Evolutionary conservation across 495 filamentous ascomycete genomes (phyloP).

Genomic region (Aspergillus baeticus): DNA sequence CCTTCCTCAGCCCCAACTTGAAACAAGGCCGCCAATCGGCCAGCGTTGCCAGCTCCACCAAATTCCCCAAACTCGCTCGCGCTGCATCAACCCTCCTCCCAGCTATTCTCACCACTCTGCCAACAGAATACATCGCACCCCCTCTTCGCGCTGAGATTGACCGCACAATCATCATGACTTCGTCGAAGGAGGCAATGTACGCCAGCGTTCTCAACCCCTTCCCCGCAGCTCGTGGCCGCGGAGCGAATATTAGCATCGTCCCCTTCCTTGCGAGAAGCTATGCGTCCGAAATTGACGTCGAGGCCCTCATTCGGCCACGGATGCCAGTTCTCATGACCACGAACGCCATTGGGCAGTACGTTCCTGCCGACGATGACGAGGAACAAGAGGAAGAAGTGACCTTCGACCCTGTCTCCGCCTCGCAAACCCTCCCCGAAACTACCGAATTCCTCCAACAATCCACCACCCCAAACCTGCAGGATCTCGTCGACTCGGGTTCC

Average conservation of each 20-base stretch:
- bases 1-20: slow-evolving; percentile 45
- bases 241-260: slow-evolving; percentile 65
- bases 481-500: slow-evolving; percentile 23
- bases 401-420: slow-evolving; percentile 9
- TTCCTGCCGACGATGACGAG: slow-evolving; percentile 33
- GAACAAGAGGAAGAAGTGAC: slow-evolving; percentile 40
- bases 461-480: slow-evolving; percentile 16
- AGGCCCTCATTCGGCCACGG: slow-evolving; percentile 67
- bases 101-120: slow-evolving; percentile 55
- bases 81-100: slow-evolving; percentile 63
- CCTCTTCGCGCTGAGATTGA: slow-evolving; percentile 71
- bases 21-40: slow-evolving; percentile 26
- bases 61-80: slow-evolving; percentile 29
- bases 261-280: slow-evolving; percentile 68
- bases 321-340: slow-evolving; percentile 53
- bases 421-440: slow-evolving; percentile 15
- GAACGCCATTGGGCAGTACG: slow-evolving; percentile 27
- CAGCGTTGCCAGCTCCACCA: slow-evolving; percentile 16
- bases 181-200: slow-evolving; percentile 66
- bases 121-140: slow-evolving; percentile 58
- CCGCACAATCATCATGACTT: slow-evolving; percentile 68
- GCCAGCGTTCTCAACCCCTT: slow-evolving; percentile 78
- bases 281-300: slow-evolving; percentile 60
- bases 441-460: slow-evolving; percentile 30
- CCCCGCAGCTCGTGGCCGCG: slow-evolving; percentile 53